Base-by-base conservation (phyloP, 1,284 basidiomycete species). In the Sphaerobolus stellatus region DNA sequence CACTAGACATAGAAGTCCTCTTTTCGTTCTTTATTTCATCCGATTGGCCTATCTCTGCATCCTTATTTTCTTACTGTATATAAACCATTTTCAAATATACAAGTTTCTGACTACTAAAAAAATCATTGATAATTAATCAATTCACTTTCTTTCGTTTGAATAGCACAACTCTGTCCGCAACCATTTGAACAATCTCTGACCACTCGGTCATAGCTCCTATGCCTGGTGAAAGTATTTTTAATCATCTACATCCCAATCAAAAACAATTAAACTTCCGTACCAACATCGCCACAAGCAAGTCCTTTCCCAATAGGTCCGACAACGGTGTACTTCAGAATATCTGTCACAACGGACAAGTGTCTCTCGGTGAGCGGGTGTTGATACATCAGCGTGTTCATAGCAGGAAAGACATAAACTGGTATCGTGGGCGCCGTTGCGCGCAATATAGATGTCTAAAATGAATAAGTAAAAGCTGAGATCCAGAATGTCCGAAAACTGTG, bases 321-420 rank as follows among this genome's bases (percentile, higher is more conserved):
- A 7, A 98, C 80, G 34, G 83, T 72, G 66, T 97, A 98, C 2
- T 82, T 80, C 9, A 97, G 79, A 41, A 88, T 79, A 1, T 94
- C 86, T 18, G 75, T 76, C 1, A 94, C 78, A 30, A 87, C 65
- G 9, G 79, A 76, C 22, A 98, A 67, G 64, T 99, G 96, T 57
- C 86, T 81, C 2, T 80, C 79, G 0, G 96, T 98, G 31, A 98
- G 76, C n/a, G 94, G 93, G 66, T 99, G 94, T 59, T 90, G 81
- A 67, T 91, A 98, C 96, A 99, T 98, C 60, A 92, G 76, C 5
- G 95, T 98, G 69, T 99, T 99, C 96, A 98, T 99, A 0, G 97
- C 96, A 3, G 96, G 97, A 64, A 95, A 98, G 29, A 98, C 71
- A 62, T 88, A 90, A 16, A 92, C 93, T 2, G 90, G 88, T 0